A percentile compares a stretch with the other conserved stretches of the same genome.
These are phyloP conservation scores for Kingdonia uniflora DNA, from an alignment of 164 flowering plant species.

Conservation along the genomic window DNA sequence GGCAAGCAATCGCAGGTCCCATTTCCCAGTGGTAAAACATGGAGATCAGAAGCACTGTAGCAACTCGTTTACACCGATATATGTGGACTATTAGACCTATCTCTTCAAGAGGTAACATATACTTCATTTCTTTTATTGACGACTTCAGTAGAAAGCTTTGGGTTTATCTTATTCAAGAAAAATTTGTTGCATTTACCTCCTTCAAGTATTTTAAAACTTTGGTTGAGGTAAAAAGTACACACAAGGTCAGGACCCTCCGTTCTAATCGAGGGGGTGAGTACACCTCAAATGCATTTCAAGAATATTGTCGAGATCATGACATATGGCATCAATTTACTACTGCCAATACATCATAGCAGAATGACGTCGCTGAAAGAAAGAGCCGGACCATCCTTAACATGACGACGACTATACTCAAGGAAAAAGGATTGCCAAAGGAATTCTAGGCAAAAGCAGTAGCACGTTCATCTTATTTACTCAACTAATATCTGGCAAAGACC, in stretches of 20 bases:
- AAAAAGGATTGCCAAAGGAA: neutral
- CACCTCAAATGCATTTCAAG: neutral
- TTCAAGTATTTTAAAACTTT: neutral
- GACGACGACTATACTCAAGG: neutral
- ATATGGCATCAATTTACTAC: constrained; percentile 10
- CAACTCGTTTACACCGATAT: neutral
- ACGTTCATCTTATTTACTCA: constrained; percentile 4
- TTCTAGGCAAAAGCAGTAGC: constrained; percentile 8
- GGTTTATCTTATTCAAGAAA: neutral
- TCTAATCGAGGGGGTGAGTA: constrained; percentile 1
- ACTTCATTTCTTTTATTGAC: neutral
- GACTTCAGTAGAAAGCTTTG: neutral
- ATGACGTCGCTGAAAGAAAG: no score
- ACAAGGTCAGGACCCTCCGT: neutral
- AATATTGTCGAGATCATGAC: neutral
- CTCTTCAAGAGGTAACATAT: neutral
- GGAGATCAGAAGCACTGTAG: neutral
- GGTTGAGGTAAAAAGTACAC: neutral
- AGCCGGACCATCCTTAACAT: neutral
- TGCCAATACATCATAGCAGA: no score
- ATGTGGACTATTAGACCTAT: neutral
- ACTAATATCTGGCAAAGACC: neutral
- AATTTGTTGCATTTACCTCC: neutral
- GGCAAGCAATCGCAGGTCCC: neutral
- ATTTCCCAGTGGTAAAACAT: neutral